Base-by-base conservation (phyloP, 2,329 filamentous ascomycete species). In the Akanthomyces uredinophilus region DNA sequence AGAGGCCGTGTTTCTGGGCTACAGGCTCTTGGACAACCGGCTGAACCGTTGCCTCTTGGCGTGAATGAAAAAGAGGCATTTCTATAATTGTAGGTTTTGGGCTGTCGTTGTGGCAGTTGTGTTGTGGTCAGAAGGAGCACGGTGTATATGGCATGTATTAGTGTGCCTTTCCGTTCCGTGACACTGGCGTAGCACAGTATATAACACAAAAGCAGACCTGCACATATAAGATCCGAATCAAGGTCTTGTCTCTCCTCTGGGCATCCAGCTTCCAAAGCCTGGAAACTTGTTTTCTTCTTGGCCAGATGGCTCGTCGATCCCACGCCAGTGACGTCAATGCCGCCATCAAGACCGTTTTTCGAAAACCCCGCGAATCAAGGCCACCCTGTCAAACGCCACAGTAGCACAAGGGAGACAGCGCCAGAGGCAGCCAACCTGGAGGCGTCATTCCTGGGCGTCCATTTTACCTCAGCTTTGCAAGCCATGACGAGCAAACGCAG, bases 1-100 rank as follows among this genome's bases (percentile, higher is more conserved):
- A 79, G 67, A 79, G 71, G 60, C 76, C 70, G 66, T 72, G 72
- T 20, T 72, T 73, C 66, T 72, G 67, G 43, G 68, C 64, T 49
- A 65, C 67, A 32, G 71, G 69, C 57, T 74, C 70, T 66, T 72
- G 65, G 24, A 68, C 67, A 56, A 71, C 70, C 7, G 72, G 74
- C 64, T 75, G 73, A 8, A 70, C 70, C 0, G 68, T 65, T 18
- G 70, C 69, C 24, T 73, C 67, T 20, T 68, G 69, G 41, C 68
- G 70, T 37, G 68, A 67, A 55, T 69, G 68, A 54, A 74, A 74
- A 54, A 74, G 65, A 63, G 71, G 71, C 72, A 74, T 74, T 14
- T 16, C 7, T 51, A 13, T 39, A 59, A 16, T 35, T 8, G 32
- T 35, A 39, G 13, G 11, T 39, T 16, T 5, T 39, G 43, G 62